Evolutionary conservation across 2,329 filamentous ascomycete species (phyloP).

Genomic region (Aspergillus candidus): DNA sequence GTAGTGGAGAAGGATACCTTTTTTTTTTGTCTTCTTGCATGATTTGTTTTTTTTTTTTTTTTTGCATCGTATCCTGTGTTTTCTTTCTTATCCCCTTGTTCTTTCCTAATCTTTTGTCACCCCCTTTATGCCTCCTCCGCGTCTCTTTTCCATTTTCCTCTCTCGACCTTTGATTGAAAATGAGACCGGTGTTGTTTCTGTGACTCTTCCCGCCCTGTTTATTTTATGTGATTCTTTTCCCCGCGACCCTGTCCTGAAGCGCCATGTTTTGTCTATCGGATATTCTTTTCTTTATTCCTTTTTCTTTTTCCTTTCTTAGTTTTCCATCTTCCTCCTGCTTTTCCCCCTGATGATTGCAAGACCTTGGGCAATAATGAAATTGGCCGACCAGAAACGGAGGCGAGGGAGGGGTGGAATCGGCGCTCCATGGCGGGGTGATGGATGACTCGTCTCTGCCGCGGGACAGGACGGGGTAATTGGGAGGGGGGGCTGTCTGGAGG

Average conservation of each 20-base stretch:
- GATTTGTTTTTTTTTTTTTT: slow-evolving; percentile 1
- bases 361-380: slow-evolving; percentile 1
- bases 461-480: no score
- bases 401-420: neutral
- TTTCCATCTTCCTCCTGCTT: slow-evolving; percentile 13
- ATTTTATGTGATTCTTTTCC: neutral
- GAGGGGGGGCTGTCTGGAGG: slow-evolving; percentile 10
- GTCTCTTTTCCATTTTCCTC: no score
- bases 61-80: neutral
- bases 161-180: slow-evolving; percentile 6
- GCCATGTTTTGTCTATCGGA: slow-evolving; percentile 12
- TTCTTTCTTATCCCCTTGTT: slow-evolving; percentile 11
- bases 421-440: neutral
- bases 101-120: slow-evolving; percentile 8
- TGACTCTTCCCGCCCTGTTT: slow-evolving; percentile 10
- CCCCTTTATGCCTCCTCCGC: slow-evolving; percentile 1
- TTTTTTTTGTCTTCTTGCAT: slow-evolving; percentile 1
- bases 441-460: slow-evolving; percentile 5
- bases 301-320: slow-evolving; percentile 7
- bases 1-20: slow-evolving; percentile 17
- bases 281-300: slow-evolving; percentile 10
- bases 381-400: no score
- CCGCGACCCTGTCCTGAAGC: slow-evolving; percentile 12
- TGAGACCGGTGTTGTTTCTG: slow-evolving; percentile 17
- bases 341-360: slow-evolving; percentile 1